Evolutionary conservation across 176 grass and related monocot species (phyloP).

Genomic region (Paspalum vaginatum): DNA sequence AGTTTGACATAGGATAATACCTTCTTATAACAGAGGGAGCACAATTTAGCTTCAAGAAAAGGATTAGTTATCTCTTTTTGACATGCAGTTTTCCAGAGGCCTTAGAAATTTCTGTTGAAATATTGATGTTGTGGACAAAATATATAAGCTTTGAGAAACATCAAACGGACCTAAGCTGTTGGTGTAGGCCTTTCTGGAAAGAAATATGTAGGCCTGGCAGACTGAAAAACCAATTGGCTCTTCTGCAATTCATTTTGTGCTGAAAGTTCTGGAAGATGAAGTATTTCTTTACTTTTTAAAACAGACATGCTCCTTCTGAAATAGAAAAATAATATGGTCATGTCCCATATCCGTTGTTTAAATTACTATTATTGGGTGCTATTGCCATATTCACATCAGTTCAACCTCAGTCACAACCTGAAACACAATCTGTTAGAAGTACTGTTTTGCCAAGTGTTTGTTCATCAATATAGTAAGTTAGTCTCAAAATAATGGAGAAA

Average conservation of each 20-base stretch:
- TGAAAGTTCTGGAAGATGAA: neutral
- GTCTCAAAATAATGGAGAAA: neutral
- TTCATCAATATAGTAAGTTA: neutral
- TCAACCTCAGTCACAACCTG: neutral
- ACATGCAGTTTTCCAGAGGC: neutral
- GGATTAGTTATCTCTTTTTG: neutral
- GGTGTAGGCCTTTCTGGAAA: neutral
- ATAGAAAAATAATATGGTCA: neutral
- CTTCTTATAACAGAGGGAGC: too few relatives aligned
- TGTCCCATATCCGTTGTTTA: neutral
- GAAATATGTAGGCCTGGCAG: neutral
- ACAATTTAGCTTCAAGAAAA: neutral
- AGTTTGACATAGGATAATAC: too few relatives aligned
- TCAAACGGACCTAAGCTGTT: neutral
- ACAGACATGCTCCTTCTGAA: neutral
- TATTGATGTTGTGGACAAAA: neutral
- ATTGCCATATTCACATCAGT: neutral
- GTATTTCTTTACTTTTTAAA: conserved; percentile 1
- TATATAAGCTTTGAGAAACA: conserved; percentile 18
- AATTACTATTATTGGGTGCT: conserved; percentile 26
- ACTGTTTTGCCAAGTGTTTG: neutral
- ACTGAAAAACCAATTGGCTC: neutral
- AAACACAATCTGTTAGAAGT: neutral
- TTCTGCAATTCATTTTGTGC: neutral
- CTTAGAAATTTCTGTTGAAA: neutral